Percentiles rank a stretch among this genome's conserved stretches.
Conservation (phyloP, 108 stramenopile genomes). For the Asterionellopsis glacialis region DNA sequence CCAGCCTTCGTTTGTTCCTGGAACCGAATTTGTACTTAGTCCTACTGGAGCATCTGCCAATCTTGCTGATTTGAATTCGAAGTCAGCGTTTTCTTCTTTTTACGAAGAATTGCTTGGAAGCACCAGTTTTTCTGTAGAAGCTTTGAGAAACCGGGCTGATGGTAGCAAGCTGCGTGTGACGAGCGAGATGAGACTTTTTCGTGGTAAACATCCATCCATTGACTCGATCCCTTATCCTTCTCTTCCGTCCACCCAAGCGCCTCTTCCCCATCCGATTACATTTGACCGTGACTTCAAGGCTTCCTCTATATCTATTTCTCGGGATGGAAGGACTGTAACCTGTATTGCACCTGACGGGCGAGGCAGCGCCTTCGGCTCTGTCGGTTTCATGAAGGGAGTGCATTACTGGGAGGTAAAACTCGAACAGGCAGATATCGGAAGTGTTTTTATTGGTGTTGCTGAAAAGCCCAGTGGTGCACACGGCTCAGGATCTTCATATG, state of each 20-base stretch:
- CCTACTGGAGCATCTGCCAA: constrained; percentile 14
- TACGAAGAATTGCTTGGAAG: constrained; percentile 64
- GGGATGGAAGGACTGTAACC: constrained; percentile 64
- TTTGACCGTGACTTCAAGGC: constrained; percentile 77
- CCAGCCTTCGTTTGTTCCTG: constrained; percentile 69
- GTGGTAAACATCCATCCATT: constrained; percentile 12
- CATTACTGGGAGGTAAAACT: constrained; percentile 96
- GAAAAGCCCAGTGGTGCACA: constrained; percentile 72
- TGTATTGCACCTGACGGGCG: constrained; percentile 69
- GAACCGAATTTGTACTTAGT: constrained; percentile 47
- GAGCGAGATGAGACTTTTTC: constrained; percentile 56
- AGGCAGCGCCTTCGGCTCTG: constrained; percentile 64
- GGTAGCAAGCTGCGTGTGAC: constrained; percentile 41
- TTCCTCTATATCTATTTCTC: constrained; percentile 56
- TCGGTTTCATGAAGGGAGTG: constrained; percentile 86
- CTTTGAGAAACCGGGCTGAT: constrained; percentile 50
- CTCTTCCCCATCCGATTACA: constrained; percentile 48
- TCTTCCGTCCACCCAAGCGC: constrained; percentile 7
- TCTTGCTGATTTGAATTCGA: constrained; percentile 22
- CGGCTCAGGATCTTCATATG: constrained; percentile 44
- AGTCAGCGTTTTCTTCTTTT: constrained; percentile 24
- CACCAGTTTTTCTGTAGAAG: constrained; percentile 38
- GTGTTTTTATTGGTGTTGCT: constrained; percentile 90
- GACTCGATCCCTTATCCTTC: background rate
- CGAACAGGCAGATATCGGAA: constrained; percentile 88